Base-by-base conservation (phyloP, 345 rosid genomes). In the Eucalyptus marginata region DNA sequence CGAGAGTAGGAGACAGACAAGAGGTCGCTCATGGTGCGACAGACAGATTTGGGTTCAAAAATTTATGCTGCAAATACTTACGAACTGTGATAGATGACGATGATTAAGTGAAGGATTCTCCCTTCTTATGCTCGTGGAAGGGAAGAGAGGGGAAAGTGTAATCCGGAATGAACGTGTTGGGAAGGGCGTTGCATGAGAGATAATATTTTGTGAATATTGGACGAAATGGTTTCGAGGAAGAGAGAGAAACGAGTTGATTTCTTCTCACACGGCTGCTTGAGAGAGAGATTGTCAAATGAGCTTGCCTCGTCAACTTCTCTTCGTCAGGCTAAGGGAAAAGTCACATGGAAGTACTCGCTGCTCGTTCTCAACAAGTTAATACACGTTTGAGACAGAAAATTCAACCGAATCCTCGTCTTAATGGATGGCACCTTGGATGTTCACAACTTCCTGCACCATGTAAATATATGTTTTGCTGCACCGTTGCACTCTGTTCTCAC, bases 1-100 rank as follows among this genome's bases (percentile, higher is more conserved):
- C 90, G 94, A 43, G 95, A 93, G 90, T 90, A 92, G 81, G 93
- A 93, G 71, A 90, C 89, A 22, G 94, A 91, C 52, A 93, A 89
- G 43, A 93, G 90, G 86, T 91, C 92, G 81, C 91, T 93, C 94
- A 92, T 92, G 33, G 76, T 31, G 25, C 4, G 3, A 76, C 83
- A 20, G 83, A 76, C 47, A 20, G 46, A 76, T 1, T 40, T 20
- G 47, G 47, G 27, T 40, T 40, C 5, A 76, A 20, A 76, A 20
- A 40, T 40, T 20, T 24, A 22, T 40, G 47, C 4, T 20, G 29
- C 47, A 76, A 76, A 76, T 4, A 76, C 13, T 20, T 0, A 43
- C 7, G 25, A 36, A 43, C 2, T 3, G 47, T 3, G 83, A 76
- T 40, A 11, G 47, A 40, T 22, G 29, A 40, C 14, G 47, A 76